phyloP scores from a whole-genome alignment of 768 basidiomycete species.

The Hypholoma fasciculare region DNA sequence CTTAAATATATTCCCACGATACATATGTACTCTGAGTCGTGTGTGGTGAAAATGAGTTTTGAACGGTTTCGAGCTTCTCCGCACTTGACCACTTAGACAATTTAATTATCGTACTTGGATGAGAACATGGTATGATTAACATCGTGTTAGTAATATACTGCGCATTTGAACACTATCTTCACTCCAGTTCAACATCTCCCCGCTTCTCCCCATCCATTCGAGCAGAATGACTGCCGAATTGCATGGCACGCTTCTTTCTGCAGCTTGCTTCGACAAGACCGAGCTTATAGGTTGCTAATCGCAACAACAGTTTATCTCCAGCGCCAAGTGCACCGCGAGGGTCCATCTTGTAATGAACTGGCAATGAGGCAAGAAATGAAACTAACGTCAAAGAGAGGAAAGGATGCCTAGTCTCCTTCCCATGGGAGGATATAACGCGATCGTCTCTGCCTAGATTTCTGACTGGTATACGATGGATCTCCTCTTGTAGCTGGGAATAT shows the following conservation, averaged over 20 bases:
- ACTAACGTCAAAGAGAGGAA: conserved; percentile 84
- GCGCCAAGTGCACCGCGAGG: conserved; percentile 69
- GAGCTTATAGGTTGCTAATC: conserved; percentile 68
- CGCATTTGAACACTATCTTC: background rate
- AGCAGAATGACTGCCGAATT: conserved; percentile 90
- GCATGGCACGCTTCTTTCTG: conserved; percentile 93
- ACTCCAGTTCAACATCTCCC: conserved; percentile 47
- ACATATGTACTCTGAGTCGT: too few relatives aligned
- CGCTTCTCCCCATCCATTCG: conserved; percentile 72
- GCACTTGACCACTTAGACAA: too few relatives aligned
- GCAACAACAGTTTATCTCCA: conserved; percentile 88
- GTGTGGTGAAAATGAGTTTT: too few relatives aligned
- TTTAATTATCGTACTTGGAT: too few relatives aligned
- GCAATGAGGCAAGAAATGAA: conserved; percentile 72
- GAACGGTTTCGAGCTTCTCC: too few relatives aligned
- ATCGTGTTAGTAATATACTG: too few relatives aligned
- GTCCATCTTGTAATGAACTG: conserved; percentile 83
- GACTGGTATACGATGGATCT: conserved; percentile 82
- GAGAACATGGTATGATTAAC: too few relatives aligned
- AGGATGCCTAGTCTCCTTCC: conserved; percentile 91
- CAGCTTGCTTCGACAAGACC: conserved; percentile 74
- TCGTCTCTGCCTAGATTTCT: conserved; percentile 96
- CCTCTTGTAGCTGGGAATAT: conserved; percentile 72
- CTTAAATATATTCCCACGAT: conserved; percentile 6
- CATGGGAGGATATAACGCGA: conserved; percentile 86